phyloP scores from a whole-genome alignment of 2,329 filamentous ascomycete species.

The Oidium heveae region DNA sequence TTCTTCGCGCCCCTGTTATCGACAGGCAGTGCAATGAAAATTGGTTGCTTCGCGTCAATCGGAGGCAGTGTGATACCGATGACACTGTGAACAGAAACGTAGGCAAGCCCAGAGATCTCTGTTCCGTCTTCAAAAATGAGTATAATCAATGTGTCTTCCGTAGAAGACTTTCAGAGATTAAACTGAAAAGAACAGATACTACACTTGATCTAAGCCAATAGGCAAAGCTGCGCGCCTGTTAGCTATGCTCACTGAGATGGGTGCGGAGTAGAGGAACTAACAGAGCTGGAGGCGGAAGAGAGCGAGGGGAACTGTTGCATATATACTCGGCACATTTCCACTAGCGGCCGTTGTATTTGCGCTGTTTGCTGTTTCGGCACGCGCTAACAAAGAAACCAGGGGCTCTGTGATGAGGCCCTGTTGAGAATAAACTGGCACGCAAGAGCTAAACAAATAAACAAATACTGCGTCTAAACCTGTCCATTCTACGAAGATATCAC shows the following conservation, averaged over 20 bases:
- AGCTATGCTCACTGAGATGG: too few relatives aligned
- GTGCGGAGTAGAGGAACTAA: background rate
- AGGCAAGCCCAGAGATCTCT: conserved; percentile 45
- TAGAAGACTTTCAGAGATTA: too few relatives aligned
- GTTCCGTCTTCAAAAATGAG: conserved; percentile 28
- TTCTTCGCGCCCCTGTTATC: too few relatives aligned
- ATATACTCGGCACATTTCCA: background rate
- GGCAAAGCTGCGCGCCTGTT: background rate
- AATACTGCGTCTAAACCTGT: too few relatives aligned
- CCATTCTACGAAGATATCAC: too few relatives aligned
- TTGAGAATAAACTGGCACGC: too few relatives aligned
- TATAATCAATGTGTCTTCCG: too few relatives aligned
- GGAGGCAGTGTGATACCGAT: conserved; percentile 26
- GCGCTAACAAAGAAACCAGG: too few relatives aligned
- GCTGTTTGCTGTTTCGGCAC: too few relatives aligned
- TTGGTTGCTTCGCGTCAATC: conserved; percentile 20
- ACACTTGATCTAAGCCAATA: conserved; percentile 2
- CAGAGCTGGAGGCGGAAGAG: conserved; percentile 1
- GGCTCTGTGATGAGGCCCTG: too few relatives aligned
- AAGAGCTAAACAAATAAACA: too few relatives aligned
- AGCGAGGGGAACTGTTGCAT: background rate
- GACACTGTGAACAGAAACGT: conserved; percentile 41
- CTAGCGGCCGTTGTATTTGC: background rate
- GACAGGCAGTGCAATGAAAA: too few relatives aligned
- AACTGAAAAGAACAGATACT: conserved; percentile 13